Percentiles rank a stretch among this genome's conserved stretches.
phyloP scores from a whole-genome alignment of 306 rosid species.

The Sphenostylis stenocarpa region DNA sequence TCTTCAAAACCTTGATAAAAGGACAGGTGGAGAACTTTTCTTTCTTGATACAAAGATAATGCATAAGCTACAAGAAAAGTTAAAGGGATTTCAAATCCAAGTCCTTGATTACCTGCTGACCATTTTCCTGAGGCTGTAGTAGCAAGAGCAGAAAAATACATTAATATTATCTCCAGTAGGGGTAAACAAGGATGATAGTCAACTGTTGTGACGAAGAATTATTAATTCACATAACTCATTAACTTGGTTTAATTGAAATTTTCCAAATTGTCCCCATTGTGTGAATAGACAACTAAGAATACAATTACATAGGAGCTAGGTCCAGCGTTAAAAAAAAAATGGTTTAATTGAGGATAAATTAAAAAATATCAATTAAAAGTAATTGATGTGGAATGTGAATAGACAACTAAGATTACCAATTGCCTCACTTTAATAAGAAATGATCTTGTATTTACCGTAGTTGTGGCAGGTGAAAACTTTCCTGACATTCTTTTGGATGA shows the following conservation, averaged over 20 bases:
- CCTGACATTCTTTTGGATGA: slow-evolving; percentile 65
- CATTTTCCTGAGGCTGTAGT: slow-evolving; percentile 67
- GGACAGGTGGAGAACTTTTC: background rate
- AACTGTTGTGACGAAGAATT: slow-evolving; percentile 1
- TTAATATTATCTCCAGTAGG: slow-evolving; percentile 41
- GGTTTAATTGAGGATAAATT: slow-evolving; percentile 3
- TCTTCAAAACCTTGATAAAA: slow-evolving; percentile 28
- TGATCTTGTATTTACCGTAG: slow-evolving; percentile 55
- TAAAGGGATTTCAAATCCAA: slow-evolving; percentile 12
- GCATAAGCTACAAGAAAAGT: slow-evolving; percentile 22
- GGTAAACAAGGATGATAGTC: slow-evolving; percentile 4
- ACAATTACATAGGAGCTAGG: background rate
- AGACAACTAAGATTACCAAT: background rate
- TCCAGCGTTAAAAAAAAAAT: background rate
- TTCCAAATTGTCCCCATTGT: slow-evolving; percentile 24
- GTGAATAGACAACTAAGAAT: slow-evolving; percentile 14
- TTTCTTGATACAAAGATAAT: background rate
- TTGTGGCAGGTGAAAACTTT: slow-evolving; percentile 29
- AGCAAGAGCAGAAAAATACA: slow-evolving; percentile 30
- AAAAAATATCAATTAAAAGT: slow-evolving; percentile 2
- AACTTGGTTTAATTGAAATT: slow-evolving; percentile 5
- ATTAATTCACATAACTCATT: slow-evolving; percentile 16
- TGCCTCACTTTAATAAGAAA: background rate
- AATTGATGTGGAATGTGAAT: background rate
- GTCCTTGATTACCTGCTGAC: slow-evolving; percentile 64